Base-by-base conservation (phyloP, 345 rosid genomes). In the Rhodomyrtus tomentosa region DNA sequence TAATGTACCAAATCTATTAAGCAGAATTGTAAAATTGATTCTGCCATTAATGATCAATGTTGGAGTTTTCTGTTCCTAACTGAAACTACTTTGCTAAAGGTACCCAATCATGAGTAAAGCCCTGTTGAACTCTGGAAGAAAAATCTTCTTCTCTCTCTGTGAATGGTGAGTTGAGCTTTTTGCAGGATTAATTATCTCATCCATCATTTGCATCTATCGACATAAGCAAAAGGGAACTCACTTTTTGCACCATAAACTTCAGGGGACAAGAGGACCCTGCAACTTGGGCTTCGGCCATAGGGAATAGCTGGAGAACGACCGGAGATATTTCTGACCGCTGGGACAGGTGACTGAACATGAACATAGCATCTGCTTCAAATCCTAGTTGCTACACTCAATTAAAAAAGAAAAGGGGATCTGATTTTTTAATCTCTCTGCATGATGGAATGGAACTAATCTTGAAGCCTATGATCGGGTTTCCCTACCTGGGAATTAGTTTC, bases 291-390 rank as follows among this genome's bases (percentile, higher is more conserved):
- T 53, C 89, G 36, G 72, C 73, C 22, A 73, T 93, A 9, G 95
- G 93, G 58, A 93, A 93, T 86, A 93, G 95, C 81, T 93, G 96
- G 96, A 90, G 96, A 84, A 93, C 96, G 27, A 93, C 95, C 0
- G 90, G 87, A 8, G 96, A 93, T 36, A 93, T 93, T 81, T 1
- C 42, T 0, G 94, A 93, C 83, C 48, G 85, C 6, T 93, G 95
- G 96, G 29, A 83, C 11, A 90, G 92, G 95, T 91, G 83, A 82
- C 53, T 50, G 48, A 59, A 24, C 24, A 42, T 22, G 5, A 73
- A 5, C 32, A 51, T 24, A 52, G 40, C 7, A n/a, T 48, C 48
- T 53, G 62, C 58, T 83, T 49, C 50, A 14, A 29, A 5, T 0
- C 79, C n/a, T 27, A 56, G 25, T 59, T 29, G 73, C 40, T 29